Base-by-base conservation (phyloP, 129 eudicot genomes). In the Artemisia annua region DNA sequence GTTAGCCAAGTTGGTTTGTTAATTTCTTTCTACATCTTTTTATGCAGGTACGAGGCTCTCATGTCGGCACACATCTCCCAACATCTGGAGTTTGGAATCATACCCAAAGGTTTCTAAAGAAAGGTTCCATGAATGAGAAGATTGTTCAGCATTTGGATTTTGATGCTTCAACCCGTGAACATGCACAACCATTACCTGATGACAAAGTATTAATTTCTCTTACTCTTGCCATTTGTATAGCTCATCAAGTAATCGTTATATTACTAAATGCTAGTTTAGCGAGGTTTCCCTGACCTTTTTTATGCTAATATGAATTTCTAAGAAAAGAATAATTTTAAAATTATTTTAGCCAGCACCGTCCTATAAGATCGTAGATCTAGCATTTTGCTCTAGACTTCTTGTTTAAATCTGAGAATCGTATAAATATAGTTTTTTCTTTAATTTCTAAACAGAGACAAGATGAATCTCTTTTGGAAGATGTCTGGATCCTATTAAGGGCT, bases 121-220 rank as follows among this genome's bases (percentile, higher is more conserved):
- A 82, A 73, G 92, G 96, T 24, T 86, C 78, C 83, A 69, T 83
- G 75, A 81, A 79, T 75, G 83, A 69, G 39, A 86, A 84, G 58
- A 83, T 84, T 26, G 82, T 94, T 66, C 81, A 85, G 16, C 93
- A 90, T 85, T 86, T 94, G 88, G 99, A 94, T 85, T 94, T 94
- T 86, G 99, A 94, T 94, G 99, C 99, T 57, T 91, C 99, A 66
- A 94, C 99, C 4, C 97, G 99, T 22, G 94, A 94, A 86, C 85
- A 81, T 83, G 87, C 96, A 66, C 93, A 88, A 67, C 97, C 87
- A 52, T 78, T 94, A 71, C 88, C 84, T 73, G 99, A 90, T 81
- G 99, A 94, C 71, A 88, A 82, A 78, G 99, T 94, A 94, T 61
- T 60, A 43, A 54, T 75, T 79, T 61, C 71, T 52, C 4, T 50